Conservation (phyloP, 2,329 filamentous ascomycete species). For the Botrytis squamosa region DNA sequence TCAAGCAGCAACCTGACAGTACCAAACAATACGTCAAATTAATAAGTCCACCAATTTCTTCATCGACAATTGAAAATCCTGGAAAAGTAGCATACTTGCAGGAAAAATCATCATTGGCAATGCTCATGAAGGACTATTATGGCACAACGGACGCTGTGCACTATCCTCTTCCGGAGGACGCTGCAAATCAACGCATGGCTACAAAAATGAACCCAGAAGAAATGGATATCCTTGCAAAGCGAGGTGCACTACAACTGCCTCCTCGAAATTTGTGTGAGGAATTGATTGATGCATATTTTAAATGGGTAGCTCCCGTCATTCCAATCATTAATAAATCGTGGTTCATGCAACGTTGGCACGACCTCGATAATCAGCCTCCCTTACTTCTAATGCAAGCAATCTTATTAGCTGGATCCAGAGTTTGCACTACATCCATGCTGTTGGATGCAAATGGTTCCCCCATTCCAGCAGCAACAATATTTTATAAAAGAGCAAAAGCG, state of each 20-base stretch:
- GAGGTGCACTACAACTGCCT: constrained; percentile 87
- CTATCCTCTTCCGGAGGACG: constrained; percentile 89
- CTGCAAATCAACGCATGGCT: constrained; percentile 77
- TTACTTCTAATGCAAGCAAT: constrained; percentile 91
- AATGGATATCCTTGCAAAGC: constrained; percentile 90
- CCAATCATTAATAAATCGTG: constrained; percentile 90
- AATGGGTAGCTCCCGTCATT: constrained; percentile 93
- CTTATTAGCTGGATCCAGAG: constrained; percentile 86
- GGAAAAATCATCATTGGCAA: constrained; percentile 90
- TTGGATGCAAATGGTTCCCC: constrained; percentile 97
- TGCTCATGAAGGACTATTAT: constrained; percentile 92
- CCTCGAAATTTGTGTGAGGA: constrained; percentile 89
- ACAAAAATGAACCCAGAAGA: constrained; percentile 94
- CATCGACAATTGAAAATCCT: constrained; percentile 93
- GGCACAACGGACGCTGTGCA: constrained; percentile 95
- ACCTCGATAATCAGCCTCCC: constrained; percentile 89
- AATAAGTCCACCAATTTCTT: constrained; percentile 95
- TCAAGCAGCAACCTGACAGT: constrained; percentile 66
- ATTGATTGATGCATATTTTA: constrained; percentile 90
- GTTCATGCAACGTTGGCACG: constrained; percentile 91
- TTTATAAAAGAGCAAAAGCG: constrained; percentile 95
- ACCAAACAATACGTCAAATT: constrained; percentile 79
- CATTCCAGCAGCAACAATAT: constrained; percentile 90
- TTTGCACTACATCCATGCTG: constrained; percentile 87
- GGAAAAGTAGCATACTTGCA: constrained; percentile 92